Percentiles rank a stretch among this genome's conserved stretches.
phyloP scores from a whole-genome alignment of 2,329 filamentous ascomycete genomes.

The Ceratocystis harringtonii region DNA sequence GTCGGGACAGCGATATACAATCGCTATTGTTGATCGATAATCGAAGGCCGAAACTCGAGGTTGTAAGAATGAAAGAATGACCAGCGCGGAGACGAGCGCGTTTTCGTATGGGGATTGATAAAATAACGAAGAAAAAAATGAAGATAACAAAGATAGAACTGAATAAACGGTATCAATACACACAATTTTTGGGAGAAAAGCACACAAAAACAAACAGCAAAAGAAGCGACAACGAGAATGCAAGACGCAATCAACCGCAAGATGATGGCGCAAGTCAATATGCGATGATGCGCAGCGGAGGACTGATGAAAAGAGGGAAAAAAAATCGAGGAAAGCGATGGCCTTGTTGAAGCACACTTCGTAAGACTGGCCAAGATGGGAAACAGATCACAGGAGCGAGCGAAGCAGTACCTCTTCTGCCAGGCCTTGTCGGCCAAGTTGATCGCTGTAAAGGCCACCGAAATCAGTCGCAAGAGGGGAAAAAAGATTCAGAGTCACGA shows the following conservation, averaged over 20 bases:
- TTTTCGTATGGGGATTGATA: neutral
- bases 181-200: slow-evolving; percentile 4
- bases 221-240: neutral
- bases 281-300: neutral
- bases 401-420: slow-evolving; percentile 12
- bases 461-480: neutral
- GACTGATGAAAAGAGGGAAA: neutral
- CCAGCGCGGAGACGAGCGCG: neutral
- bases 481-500: slow-evolving; percentile 6
- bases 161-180: slow-evolving; percentile 6
- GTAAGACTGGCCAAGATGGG: slow-evolving; percentile 1
- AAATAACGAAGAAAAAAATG: neutral
- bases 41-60: neutral
- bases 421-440: slow-evolving; percentile 13
- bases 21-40: neutral
- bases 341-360: neutral
- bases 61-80: neutral
- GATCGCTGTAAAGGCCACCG: neutral
- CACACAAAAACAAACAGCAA: slow-evolving; percentile 2
- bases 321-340: neutral
- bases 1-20: neutral
- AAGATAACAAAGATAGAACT: neutral
- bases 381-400: slow-evolving; percentile 7
- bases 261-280: neutral
- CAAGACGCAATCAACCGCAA: neutral